Evolutionary conservation across 2,329 filamentous ascomycete species (phyloP).

Genomic region (Sporothrix brasiliensis): DNA sequence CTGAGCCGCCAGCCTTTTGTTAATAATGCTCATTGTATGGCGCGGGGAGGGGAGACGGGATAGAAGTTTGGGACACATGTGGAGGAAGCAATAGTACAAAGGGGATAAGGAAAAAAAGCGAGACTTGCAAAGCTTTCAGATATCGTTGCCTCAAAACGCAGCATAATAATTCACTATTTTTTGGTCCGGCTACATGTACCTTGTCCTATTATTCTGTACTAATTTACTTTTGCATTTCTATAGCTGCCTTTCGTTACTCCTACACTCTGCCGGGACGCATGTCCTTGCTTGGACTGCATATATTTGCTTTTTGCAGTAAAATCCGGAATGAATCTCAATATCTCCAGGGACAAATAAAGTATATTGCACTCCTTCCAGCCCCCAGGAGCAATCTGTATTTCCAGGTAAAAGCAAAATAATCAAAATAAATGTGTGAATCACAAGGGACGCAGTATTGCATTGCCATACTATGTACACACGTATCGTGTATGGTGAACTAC

Average conservation of each 20-base stretch:
- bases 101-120: background rate
- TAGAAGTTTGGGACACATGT: constrained; percentile 5
- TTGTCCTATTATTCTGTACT: background rate
- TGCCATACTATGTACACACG: background rate
- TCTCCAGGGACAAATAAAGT: constrained; percentile 14
- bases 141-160: no score
- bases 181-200: no score
- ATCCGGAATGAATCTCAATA: background rate
- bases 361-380: constrained; percentile 7
- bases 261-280: no score
- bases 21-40: constrained; percentile 6
- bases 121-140: no score
- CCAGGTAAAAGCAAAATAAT: constrained; percentile 10
- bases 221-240: background rate
- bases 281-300: no score
- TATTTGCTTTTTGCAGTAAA: no score
- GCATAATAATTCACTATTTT: no score
- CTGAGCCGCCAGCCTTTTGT: constrained; percentile 20
- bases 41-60: constrained; percentile 4
- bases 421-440: background rate
- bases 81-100: background rate
- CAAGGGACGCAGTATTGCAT: background rate
- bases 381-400: background rate
- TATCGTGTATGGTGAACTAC: background rate
- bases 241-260: no score